A percentile compares a stretch with the other conserved stretches of the same genome.
These are phyloP conservation scores for Geoglossum cookeanum DNA, from an alignment of 2,329 filamentous ascomycete species.

Conservation along the genomic window DNA sequence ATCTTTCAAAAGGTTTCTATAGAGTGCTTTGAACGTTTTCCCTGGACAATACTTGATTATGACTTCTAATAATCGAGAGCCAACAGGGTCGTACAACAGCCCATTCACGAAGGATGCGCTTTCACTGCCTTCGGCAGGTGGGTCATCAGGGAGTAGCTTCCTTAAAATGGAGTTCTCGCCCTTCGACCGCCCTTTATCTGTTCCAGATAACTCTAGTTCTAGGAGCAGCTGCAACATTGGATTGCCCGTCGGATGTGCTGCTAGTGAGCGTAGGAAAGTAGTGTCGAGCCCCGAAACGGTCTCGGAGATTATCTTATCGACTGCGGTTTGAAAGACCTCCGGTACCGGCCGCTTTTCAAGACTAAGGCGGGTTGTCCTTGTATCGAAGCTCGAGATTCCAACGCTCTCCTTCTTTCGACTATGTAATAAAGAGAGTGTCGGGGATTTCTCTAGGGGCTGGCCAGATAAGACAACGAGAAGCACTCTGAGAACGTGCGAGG, in stretches of 20 bases:
- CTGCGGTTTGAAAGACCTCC: conserved; percentile 52
- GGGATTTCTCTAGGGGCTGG: conserved; percentile 50
- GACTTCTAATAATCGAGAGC: conserved; percentile 75
- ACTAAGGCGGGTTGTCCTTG: conserved; percentile 24
- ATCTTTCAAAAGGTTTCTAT: conserved; percentile 59
- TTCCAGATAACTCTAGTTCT: conserved; percentile 61
- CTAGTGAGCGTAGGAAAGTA: conserved; percentile 63
- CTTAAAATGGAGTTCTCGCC: conserved; percentile 52
- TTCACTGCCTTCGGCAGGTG: conserved; percentile 51
- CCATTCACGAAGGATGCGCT: conserved; percentile 67
- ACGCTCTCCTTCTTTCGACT: conserved; percentile 87
- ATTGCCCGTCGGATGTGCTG: conserved; percentile 78
- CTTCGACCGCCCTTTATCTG: conserved; percentile 42
- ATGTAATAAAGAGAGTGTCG: conserved; percentile 56
- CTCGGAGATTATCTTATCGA: conserved; percentile 66
- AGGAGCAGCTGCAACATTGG: conserved; percentile 82
- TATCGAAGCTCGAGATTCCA: conserved; percentile 33
- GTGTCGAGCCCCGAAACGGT: conserved; percentile 58
- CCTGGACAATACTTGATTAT: conserved; percentile 65
- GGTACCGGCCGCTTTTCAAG: conserved; percentile 41
- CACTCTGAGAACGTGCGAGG: conserved; percentile 76
- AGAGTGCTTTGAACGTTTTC: conserved; percentile 78
- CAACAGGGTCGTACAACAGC: conserved; percentile 76
- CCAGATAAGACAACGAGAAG: conserved; percentile 74
- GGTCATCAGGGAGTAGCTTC: conserved; percentile 61